Conservation (phyloP, 2,329 filamentous ascomycete species). For the Shiraia sp. region DNA sequence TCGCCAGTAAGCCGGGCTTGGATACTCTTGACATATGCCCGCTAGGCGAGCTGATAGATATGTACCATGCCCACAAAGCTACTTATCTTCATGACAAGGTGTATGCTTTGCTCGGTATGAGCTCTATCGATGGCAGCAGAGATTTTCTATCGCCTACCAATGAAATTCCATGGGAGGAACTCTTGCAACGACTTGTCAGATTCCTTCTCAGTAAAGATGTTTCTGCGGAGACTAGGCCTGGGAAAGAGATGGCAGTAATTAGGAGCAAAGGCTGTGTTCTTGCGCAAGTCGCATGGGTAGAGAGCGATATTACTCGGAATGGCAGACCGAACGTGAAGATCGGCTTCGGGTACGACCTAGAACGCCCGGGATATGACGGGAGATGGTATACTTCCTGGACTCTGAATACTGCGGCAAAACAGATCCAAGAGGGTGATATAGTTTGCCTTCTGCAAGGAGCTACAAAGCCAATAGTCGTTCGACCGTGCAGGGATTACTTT, state of each 20-base stretch:
- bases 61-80: constrained; percentile 14
- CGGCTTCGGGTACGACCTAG: neutral
- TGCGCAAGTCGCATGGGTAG: too few species aligned
- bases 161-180: constrained; percentile 2
- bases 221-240: constrained; percentile 1
- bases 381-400: constrained; percentile 3
- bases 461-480: constrained; percentile 8
- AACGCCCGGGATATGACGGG: constrained; percentile 4
- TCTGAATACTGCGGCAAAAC: constrained; percentile 2
- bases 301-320: constrained; percentile 6
- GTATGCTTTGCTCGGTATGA: constrained; percentile 15
- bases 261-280: too few species aligned
- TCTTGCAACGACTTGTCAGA: constrained; percentile 5
- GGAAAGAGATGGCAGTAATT: constrained; percentile 5
- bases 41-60: constrained; percentile 12
- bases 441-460: constrained; percentile 7
- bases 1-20: neutral
- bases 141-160: constrained; percentile 4
- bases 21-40: constrained; percentile 4
- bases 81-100: constrained; percentile 11
- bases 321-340: neutral
- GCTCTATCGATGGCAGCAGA: constrained; percentile 1
- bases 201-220: constrained; percentile 6
- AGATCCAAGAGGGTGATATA: constrained; percentile 8
- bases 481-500: constrained; percentile 2